Conservation (phyloP, 768 basidiomycete genomes). For the Leccinum imitatum region DNA sequence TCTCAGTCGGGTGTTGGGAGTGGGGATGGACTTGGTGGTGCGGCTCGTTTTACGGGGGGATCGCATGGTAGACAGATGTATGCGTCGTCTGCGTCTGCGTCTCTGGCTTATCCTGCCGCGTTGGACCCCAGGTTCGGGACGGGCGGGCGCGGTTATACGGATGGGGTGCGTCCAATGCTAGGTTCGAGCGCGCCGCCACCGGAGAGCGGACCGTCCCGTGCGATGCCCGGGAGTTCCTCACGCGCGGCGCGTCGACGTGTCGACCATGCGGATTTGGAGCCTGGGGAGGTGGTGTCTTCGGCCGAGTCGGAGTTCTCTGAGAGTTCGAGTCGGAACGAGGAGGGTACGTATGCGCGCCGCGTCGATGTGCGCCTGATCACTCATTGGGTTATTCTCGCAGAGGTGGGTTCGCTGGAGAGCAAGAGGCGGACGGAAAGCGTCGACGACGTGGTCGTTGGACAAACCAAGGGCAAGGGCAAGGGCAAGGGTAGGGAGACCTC, state of each 20-base stretch:
- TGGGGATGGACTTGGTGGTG: constrained; percentile 21
- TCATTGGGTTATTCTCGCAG: neutral
- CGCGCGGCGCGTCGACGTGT: neutral
- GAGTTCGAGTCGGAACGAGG: constrained; percentile 24
- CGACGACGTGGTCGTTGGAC: neutral
- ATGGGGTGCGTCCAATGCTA: neutral
- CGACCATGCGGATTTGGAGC: constrained; percentile 19
- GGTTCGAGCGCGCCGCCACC: neutral
- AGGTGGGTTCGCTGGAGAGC: neutral
- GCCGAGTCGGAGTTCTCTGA: constrained; percentile 26
- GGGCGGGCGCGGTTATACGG: neutral
- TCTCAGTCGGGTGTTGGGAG: constrained; percentile 19
- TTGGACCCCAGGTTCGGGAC: constrained; percentile 14
- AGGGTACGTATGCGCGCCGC: constrained; percentile 13
- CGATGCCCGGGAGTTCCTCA: neutral
- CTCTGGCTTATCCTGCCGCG: constrained; percentile 14
- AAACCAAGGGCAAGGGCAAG: constrained; percentile 4
- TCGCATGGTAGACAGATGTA: constrained; percentile 2
- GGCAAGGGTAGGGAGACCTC: constrained; percentile 12
- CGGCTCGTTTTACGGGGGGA: constrained; percentile 10
- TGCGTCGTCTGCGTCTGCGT: constrained; percentile 11
- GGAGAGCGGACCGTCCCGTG: constrained; percentile 8
- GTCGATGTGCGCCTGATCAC: neutral
- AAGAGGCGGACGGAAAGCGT: neutral
- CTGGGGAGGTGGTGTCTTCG: constrained; percentile 28